Evolutionary conservation across 768 basidiomycete species (phyloP).

Genomic region (Psilocybe sp.): DNA sequence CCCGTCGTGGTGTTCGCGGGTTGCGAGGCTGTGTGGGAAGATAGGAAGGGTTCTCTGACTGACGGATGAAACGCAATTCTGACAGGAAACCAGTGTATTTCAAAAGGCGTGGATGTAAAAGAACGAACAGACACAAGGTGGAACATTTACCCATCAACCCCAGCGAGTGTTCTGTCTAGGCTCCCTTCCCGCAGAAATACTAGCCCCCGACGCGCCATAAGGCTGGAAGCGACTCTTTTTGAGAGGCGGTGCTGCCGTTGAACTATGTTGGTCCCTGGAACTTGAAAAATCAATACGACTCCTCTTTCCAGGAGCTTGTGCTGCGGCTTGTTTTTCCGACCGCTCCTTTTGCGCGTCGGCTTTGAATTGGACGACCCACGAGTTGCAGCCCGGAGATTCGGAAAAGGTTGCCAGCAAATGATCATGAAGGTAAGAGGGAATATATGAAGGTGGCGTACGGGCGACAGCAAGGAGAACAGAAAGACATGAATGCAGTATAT

Average conservation of each 20-base stretch:
- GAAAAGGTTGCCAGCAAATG: slow-evolving; percentile 7
- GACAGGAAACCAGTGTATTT: too few species aligned
- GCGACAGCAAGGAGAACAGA: not conserved
- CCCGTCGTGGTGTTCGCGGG: too few species aligned
- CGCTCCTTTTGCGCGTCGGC: slow-evolving; percentile 61
- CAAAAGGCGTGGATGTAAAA: too few species aligned
- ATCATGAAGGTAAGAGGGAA: not conserved
- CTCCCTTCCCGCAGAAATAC: slow-evolving; percentile 3
- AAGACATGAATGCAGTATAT: not conserved
- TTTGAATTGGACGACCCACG: slow-evolving; percentile 30
- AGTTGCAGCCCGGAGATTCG: slow-evolving; percentile 19
- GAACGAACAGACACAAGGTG: not conserved
- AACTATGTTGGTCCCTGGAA: slow-evolving; percentile 13
- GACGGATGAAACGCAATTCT: too few species aligned
- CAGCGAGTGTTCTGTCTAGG: slow-evolving; percentile 18
- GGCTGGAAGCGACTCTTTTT: slow-evolving; percentile 31
- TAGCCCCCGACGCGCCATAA: slow-evolving; percentile 12
- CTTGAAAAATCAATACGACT: slow-evolving; percentile 56
- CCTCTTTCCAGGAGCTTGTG: slow-evolving; percentile 54
- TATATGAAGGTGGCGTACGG: not conserved
- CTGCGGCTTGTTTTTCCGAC: slow-evolving; percentile 55
- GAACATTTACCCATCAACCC: slow-evolving; percentile 8
- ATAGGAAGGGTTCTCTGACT: too few species aligned
- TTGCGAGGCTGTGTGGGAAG: too few species aligned
- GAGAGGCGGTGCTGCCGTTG: not conserved